phyloP scores from a whole-genome alignment of 257 asterid genomes.

The Coffea canephora region DNA sequence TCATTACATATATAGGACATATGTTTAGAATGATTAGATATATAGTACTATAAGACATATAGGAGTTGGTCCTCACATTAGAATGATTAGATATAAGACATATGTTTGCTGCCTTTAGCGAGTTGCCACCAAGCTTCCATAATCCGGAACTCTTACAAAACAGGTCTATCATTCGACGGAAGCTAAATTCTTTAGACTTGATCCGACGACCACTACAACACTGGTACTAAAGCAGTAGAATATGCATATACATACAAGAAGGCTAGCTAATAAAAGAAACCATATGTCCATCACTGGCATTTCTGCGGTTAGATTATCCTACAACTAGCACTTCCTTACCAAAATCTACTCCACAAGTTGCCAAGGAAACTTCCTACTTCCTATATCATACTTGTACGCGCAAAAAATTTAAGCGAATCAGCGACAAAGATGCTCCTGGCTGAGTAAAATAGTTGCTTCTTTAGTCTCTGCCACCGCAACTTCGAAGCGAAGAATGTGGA shows the following conservation, averaged over 20 bases:
- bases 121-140: neutral
- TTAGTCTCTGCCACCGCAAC: neutral
- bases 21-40: too few species aligned
- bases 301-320: neutral
- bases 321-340: neutral
- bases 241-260: neutral
- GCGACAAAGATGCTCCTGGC: neutral
- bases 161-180: neutral
- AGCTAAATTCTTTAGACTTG: neutral
- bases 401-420: neutral
- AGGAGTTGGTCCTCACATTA: too few species aligned
- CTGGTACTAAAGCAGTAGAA: neutral
- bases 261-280: neutral
- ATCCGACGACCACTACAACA: neutral
- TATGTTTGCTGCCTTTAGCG: neutral
- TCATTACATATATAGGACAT: neutral
- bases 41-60: too few species aligned
- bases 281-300: neutral
- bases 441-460: neutral
- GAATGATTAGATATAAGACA: neutral
- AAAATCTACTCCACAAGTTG: neutral
- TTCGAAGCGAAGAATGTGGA: neutral
- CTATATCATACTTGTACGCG: neutral
- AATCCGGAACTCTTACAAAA: neutral
- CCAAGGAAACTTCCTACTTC: slow-evolving; percentile 17